phyloP scores from a whole-genome alignment of 306 rosid genomes.

The Trifolium subterraneum region DNA sequence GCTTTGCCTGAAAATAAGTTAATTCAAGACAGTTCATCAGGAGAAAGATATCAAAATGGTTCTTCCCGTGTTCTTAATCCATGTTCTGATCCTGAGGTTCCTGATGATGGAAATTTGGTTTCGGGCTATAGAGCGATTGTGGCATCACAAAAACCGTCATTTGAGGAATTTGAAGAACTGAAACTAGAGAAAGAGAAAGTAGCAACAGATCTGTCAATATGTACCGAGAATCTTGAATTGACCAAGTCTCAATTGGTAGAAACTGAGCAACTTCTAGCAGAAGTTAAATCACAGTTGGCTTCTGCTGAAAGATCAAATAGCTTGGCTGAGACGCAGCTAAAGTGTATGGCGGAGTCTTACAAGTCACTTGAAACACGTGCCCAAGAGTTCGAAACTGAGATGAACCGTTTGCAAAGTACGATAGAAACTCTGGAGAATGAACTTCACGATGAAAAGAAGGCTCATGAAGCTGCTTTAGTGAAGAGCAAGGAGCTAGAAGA shows the following conservation, averaged over 20 bases:
- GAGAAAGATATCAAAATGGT: conserved; percentile 68
- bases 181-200: conserved; percentile 73
- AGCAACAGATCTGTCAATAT: conserved; percentile 64
- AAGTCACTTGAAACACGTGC: conserved; percentile 85
- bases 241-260: conserved; percentile 76
- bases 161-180: conserved; percentile 70
- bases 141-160: conserved; percentile 53
- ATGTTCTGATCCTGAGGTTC: conserved; percentile 79
- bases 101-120: conserved; percentile 79
- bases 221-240: conserved; percentile 72
- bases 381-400: conserved; percentile 72
- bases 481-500: conserved; percentile 80
- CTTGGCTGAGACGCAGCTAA: conserved; percentile 93
- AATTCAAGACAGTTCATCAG: conserved; percentile 59
- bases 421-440: conserved; percentile 70
- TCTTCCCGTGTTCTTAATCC: conserved; percentile 59
- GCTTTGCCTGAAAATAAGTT: conserved; percentile 86
- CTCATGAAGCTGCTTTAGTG: conserved; percentile 68
- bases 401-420: conserved; percentile 62
- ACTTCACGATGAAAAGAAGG: conserved; percentile 78
- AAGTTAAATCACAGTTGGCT: conserved; percentile 76
- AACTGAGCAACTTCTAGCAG: conserved; percentile 87
- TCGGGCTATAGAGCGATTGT: conserved; percentile 53
- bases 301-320: conserved; percentile 82
- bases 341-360: conserved; percentile 98